Conservation (phyloP, 2,329 filamentous ascomycete genomes). For the Claviceps sp. region DNA sequence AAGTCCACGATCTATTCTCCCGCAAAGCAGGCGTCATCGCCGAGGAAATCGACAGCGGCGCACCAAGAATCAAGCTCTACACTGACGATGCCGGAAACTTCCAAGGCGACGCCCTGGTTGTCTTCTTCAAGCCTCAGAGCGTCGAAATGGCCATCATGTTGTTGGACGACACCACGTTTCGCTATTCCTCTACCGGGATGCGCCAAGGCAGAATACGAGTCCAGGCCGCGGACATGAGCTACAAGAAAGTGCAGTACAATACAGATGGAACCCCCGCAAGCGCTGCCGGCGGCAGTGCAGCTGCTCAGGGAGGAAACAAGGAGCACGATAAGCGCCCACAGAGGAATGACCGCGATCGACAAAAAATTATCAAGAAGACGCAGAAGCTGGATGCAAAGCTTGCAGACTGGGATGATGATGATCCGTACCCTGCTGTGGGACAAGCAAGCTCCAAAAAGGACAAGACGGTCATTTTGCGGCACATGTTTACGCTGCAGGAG, state of each 20-base stretch:
- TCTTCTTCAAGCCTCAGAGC: slow-evolving; percentile 93
- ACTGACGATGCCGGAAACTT: slow-evolving; percentile 67
- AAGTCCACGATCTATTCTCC: slow-evolving; percentile 74
- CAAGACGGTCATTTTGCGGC: slow-evolving; percentile 74
- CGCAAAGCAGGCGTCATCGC: slow-evolving; percentile 80
- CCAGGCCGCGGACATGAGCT: slow-evolving; percentile 74
- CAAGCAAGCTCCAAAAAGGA: slow-evolving; percentile 47
- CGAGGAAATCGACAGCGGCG: slow-evolving; percentile 81
- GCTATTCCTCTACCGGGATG: slow-evolving; percentile 42
- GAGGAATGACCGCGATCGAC: slow-evolving; percentile 55
- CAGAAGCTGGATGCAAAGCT: slow-evolving; percentile 86
- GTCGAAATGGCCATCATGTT: slow-evolving; percentile 74
- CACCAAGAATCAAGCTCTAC: slow-evolving; percentile 88
- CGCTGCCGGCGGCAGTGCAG: background rate
- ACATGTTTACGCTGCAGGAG: slow-evolving; percentile 85
- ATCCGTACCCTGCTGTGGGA: slow-evolving; percentile 35
- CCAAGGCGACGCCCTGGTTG: slow-evolving; percentile 85
- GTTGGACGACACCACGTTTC: slow-evolving; percentile 70
- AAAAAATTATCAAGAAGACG: slow-evolving; percentile 82
- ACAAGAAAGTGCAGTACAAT: slow-evolving; percentile 73
- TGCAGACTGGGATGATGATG: slow-evolving; percentile 91
- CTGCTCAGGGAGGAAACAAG: slow-evolving; percentile 11
- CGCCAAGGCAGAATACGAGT: slow-evolving; percentile 59
- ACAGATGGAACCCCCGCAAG: slow-evolving; percentile 14
- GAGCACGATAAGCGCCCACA: slow-evolving; percentile 27